These are phyloP conservation scores for Ganoderma leucocontextum DNA, from an alignment of 1,284 basidiomycete genomes.

Conservation along the genomic window DNA sequence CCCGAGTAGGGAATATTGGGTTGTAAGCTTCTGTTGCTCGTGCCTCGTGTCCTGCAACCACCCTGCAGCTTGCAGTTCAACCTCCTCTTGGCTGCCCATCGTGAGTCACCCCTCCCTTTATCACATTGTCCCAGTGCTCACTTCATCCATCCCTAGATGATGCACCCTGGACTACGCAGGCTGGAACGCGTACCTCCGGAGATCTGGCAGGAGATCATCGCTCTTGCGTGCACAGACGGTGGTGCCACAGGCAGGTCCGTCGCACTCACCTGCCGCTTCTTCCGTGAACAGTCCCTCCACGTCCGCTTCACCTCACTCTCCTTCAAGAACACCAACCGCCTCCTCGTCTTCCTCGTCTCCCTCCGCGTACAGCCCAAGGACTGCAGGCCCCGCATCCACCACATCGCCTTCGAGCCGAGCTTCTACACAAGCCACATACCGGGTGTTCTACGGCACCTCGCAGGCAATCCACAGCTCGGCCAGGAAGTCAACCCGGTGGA, in stretches of 20 bases:
- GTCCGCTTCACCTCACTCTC: conserved; percentile 11
- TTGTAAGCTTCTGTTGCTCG: not conserved
- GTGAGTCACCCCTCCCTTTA: not conserved
- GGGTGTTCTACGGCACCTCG: not conserved
- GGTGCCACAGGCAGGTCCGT: conserved; percentile 16
- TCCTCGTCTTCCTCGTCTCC: conserved; percentile 12
- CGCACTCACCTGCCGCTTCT: conserved; percentile 15
- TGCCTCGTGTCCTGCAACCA: conserved; percentile 6
- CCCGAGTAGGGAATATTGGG: not conserved
- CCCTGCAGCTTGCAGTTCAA: not conserved
- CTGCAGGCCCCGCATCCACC: conserved; percentile 11
- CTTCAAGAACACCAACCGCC: conserved; percentile 6
- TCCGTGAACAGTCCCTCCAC: conserved; percentile 15
- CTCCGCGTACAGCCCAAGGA: conserved; percentile 10
- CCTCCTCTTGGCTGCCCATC: not conserved
- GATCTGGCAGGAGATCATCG: conserved; percentile 21
- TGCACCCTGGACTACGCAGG: conserved; percentile 6
- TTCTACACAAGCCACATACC: conserved; percentile 3
- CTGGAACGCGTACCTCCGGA: conserved; percentile 15
- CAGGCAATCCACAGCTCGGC: conserved; percentile 2
- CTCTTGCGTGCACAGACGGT: conserved; percentile 18
- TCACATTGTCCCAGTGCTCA: not conserved
- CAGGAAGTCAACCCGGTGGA: conserved; percentile 1
- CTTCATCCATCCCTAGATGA: conserved; percentile 3
- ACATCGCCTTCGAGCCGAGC: conserved; percentile 3